Percentiles rank a stretch among this genome's conserved stretches.
phyloP scores from a whole-genome alignment of 2,329 filamentous ascomycete species.

The Trichophyton verrucosum region DNA sequence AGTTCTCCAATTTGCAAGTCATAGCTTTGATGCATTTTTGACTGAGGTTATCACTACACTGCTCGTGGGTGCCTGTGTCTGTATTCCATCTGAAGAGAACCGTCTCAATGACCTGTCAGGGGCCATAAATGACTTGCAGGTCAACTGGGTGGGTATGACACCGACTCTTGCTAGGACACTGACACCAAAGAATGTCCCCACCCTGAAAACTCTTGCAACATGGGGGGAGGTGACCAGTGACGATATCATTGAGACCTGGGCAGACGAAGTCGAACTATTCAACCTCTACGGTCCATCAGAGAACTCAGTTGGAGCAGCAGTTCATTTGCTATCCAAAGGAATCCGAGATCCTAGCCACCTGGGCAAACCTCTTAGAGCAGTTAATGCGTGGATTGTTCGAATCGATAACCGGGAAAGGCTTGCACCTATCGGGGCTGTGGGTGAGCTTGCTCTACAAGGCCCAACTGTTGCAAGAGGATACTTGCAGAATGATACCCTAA shows the following conservation, averaged over 20 bases:
- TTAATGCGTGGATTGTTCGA: constrained; percentile 23
- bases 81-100: constrained; percentile 42
- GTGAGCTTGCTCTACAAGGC: constrained; percentile 31
- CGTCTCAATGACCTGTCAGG: constrained; percentile 38
- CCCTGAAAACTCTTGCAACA: constrained; percentile 24
- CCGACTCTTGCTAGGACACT: constrained; percentile 42
- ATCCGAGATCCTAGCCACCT: constrained; percentile 4
- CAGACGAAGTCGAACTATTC: constrained; percentile 22
- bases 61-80: constrained; percentile 46
- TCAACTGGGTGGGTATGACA: constrained; percentile 47
- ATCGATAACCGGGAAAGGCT: constrained; percentile 17
- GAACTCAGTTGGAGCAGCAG: not conserved
- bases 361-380: constrained; percentile 13
- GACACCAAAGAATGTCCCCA: constrained; percentile 30
- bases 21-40: constrained; percentile 4
- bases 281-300: constrained; percentile 23
- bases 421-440: constrained; percentile 25
- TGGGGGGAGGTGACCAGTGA: constrained; percentile 18
- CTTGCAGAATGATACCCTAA: constrained; percentile 12
- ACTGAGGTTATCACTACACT: constrained; percentile 29
- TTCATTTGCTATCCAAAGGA: not conserved
- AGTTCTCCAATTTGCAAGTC: constrained; percentile 33
- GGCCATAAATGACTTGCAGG: constrained; percentile 38
- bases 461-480: constrained; percentile 29
- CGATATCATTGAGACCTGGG: constrained; percentile 18